phyloP scores from a whole-genome alignment of 2,329 filamentous ascomycete species.

The Penicillium oxalicum region DNA sequence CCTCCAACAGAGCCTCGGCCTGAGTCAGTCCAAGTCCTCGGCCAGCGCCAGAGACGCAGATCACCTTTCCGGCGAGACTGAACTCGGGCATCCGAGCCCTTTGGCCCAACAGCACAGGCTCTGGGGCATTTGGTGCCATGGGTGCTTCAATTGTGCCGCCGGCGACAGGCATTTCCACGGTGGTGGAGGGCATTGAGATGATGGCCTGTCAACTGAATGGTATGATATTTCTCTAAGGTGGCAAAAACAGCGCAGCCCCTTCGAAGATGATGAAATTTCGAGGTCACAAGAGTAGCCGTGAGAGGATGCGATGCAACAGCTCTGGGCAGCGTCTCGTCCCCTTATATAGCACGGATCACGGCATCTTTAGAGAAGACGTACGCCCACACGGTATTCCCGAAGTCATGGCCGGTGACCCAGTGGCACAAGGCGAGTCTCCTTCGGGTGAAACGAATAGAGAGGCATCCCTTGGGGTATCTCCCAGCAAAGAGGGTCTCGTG shows the following conservation, averaged over 20 bases:
- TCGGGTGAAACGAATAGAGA: neutral
- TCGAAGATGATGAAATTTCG: no score
- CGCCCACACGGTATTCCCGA: no score
- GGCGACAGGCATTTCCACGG: conserved; percentile 28
- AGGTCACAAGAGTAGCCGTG: no score
- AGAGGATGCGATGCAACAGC: no score
- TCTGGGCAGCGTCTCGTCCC: no score
- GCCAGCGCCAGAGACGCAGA: conserved; percentile 65
- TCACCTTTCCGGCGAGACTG: conserved; percentile 63
- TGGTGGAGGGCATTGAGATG: neutral
- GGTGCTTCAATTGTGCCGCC: conserved; percentile 26
- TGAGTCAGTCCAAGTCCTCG: conserved; percentile 68
- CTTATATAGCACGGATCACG: no score
- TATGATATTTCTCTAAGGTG: no score
- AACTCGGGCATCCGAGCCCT: conserved; percentile 61
- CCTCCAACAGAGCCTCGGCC: conserved; percentile 67
- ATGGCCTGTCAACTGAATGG: no score
- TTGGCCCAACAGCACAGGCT: conserved; percentile 29
- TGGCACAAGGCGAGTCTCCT: no score
- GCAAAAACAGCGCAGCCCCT: no score
- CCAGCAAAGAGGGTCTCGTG: conserved; percentile 10
- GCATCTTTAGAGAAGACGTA: no score
- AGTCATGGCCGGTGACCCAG: neutral
- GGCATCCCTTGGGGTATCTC: neutral
- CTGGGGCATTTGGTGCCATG: conserved; percentile 22